Evolutionary conservation across 139 green algal genomes (phyloP).

Genomic region (Pleodorina starrii): DNA sequence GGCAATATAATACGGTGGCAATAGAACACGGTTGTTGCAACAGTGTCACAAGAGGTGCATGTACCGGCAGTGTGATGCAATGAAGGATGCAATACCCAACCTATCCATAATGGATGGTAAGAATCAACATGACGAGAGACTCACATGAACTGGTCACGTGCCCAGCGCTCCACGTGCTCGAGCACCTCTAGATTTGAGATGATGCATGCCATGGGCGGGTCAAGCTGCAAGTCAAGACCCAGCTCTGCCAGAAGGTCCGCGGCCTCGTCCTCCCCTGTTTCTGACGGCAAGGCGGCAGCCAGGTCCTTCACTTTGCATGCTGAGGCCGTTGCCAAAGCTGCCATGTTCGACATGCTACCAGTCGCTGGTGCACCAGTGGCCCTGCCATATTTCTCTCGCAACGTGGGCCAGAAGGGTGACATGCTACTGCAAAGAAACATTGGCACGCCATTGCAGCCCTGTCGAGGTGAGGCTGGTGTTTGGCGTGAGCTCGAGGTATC

Average conservation of each 20-base stretch:
- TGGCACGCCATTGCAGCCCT: background rate
- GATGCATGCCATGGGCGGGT: background rate
- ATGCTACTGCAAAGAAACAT: background rate
- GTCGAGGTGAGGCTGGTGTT: background rate
- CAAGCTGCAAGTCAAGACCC: background rate
- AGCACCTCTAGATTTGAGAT: conserved; percentile 10
- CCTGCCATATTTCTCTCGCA: conserved; percentile 15
- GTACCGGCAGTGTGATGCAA: background rate
- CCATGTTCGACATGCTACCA: background rate
- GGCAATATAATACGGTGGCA: background rate
- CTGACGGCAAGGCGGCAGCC: background rate
- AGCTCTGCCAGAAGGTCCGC: background rate
- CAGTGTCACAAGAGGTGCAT: too few species aligned
- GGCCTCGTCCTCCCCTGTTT: background rate
- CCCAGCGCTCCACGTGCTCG: conserved; percentile 8
- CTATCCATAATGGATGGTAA: background rate
- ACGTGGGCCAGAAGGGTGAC: background rate
- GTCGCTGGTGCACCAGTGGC: background rate
- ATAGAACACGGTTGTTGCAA: background rate
- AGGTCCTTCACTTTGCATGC: background rate
- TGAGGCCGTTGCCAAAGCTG: background rate
- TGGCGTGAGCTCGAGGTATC: conserved; percentile 7
- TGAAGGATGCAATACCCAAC: background rate
- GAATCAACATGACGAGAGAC: background rate
- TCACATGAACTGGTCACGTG: conserved; percentile 27